phyloP scores from a whole-genome alignment of 2,329 filamentous ascomycete species.

The Curvularia sp. region DNA sequence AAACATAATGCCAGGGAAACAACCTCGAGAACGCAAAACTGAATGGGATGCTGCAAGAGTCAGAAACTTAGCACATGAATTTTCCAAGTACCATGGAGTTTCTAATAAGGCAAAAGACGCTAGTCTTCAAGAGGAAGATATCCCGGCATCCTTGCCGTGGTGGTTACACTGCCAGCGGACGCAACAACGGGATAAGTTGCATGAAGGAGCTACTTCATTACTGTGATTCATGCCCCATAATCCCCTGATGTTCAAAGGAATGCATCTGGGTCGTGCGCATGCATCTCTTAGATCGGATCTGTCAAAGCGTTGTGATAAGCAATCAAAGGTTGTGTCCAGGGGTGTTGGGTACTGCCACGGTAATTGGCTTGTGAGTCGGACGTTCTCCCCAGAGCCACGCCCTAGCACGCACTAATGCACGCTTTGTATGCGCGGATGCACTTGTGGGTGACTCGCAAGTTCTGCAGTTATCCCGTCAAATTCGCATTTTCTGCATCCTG shows the following conservation, averaged over 20 bases:
- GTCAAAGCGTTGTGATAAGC: too few relatives aligned
- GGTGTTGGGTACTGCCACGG: too few relatives aligned
- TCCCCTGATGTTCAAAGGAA: too few relatives aligned
- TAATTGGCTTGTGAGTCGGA: background rate
- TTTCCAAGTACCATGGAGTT: background rate
- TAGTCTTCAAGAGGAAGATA: background rate
- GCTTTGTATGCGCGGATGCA: background rate
- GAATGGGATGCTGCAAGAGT: background rate
- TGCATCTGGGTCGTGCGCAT: background rate
- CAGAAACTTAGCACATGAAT: background rate
- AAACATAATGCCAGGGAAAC: background rate
- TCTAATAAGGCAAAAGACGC: background rate
- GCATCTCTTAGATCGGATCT: background rate
- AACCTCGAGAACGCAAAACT: background rate
- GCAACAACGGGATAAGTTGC: background rate
- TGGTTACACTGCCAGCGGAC: background rate
- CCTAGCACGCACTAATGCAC: background rate
- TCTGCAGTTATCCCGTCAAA: too few relatives aligned
- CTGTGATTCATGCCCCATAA: background rate
- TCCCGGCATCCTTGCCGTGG: background rate
- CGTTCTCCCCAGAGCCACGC: background rate
- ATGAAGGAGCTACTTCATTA: background rate
- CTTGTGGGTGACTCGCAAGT: too few relatives aligned
- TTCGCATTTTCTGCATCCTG: too few relatives aligned
- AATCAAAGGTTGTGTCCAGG: too few relatives aligned